Base-by-base conservation (phyloP, 192 early-diverging fungal genomes). In the Linnemannia elongata region DNA sequence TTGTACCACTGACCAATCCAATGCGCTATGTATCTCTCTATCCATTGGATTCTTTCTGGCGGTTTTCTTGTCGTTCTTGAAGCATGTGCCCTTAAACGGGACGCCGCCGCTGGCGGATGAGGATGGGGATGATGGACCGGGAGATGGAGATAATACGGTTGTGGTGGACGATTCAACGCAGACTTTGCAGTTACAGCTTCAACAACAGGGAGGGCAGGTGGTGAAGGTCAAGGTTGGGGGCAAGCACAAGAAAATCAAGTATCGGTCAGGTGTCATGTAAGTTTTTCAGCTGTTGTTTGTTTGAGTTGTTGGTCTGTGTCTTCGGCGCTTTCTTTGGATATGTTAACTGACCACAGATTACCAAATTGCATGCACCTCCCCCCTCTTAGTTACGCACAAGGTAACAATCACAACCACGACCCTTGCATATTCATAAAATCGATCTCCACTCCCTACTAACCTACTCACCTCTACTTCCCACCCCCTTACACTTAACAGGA, bases 31-130 rank as follows among this genome's bases (percentile, higher is more conserved):
- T 4, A 71, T 87, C 35, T 87, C 85, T 0, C 35, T 87, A 22
- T 42, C 76, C 2, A 87, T 87, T 18, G 85, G 85, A 10, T 87
- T 87, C 69, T 87, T 87, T 41, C 41, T 87, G 30, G 85, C 85
- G 9, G 70, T 81, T 13, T 87, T 87, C 15, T 35, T 87, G 27
- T 87, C 85, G 10, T 87, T 87, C 36, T 47, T 87, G 52, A 87
- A 87, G 44, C 85, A 87, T 35, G 80, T 87, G 4, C 85, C 85
- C 22, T 30, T 18, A 7, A 52, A 57, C 6, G 85, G 85, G 7
- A 75, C 79, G 17, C 79, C 80, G 0, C 85, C 85, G 1, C 36
- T 87, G 63, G 85, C 85, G 17, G 39, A 38, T 22, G 5, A 13
- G 6, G 75, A 86, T 35, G 79, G 74, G 10, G 54, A 41, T 44